Evolutionary conservation across 2,329 filamentous ascomycete species (phyloP).

Genomic region (Nannizziopsis barbatae): DNA sequence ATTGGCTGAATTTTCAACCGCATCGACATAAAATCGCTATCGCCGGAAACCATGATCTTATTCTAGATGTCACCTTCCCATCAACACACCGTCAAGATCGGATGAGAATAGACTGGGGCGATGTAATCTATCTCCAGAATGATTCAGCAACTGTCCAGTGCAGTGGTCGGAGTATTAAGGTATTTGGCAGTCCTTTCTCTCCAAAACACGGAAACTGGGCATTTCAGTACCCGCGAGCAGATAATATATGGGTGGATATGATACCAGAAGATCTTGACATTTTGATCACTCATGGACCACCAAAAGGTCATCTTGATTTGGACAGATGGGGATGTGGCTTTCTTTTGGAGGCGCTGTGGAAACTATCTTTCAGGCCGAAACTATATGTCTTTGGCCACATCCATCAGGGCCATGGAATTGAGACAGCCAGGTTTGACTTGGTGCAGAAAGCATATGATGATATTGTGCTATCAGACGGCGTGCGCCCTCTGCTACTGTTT

Average conservation of each 20-base stretch:
- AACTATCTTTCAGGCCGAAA: conserved; percentile 49
- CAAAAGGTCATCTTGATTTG: conserved; percentile 52
- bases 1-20: conserved; percentile 35
- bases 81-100: conserved; percentile 12
- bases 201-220: conserved; percentile 61
- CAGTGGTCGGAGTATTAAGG: conserved; percentile 46
- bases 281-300: conserved; percentile 66
- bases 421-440: conserved; percentile 57
- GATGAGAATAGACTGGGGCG: conserved; percentile 41
- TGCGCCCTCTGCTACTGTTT: not conserved
- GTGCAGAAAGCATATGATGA: conserved; percentile 56
- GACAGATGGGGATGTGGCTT: conserved; percentile 50
- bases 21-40: conserved; percentile 38
- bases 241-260: conserved; percentile 55
- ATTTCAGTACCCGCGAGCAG: conserved; percentile 57
- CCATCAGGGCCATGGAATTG: conserved; percentile 57
- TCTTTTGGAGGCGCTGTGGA: conserved; percentile 57
- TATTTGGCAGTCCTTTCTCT: conserved; percentile 69
- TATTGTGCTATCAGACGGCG: conserved; percentile 29
- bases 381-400: conserved; percentile 75
- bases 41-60: conserved; percentile 39
- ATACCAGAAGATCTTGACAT: conserved; percentile 61
- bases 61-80: conserved; percentile 40
- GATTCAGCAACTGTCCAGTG: conserved; percentile 50
- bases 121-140: conserved; percentile 61